phyloP scores from a whole-genome alignment of 2,329 filamentous ascomycete genomes.

The Claviceps sorghi region DNA sequence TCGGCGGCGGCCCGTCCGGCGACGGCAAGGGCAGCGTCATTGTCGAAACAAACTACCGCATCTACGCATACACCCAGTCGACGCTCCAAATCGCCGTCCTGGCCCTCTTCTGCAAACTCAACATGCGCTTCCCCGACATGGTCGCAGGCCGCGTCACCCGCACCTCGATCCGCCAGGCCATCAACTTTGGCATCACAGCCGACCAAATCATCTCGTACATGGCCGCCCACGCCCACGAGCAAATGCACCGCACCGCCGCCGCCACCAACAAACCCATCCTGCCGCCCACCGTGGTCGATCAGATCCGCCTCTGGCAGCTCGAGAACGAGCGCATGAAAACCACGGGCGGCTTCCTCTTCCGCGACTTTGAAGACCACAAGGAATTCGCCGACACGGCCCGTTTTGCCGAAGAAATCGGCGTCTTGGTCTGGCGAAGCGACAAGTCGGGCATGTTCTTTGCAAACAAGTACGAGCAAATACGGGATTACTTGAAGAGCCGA shows the following conservation, averaged over 20 bases:
- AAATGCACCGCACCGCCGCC: slow-evolving; percentile 60
- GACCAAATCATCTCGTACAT: slow-evolving; percentile 94
- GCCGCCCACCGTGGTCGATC: slow-evolving; percentile 90
- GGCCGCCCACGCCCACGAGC: slow-evolving; percentile 80
- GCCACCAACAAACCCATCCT: slow-evolving; percentile 53
- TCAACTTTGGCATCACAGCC: slow-evolving; percentile 79
- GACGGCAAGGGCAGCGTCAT: slow-evolving; percentile 71
- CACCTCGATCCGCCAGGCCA: slow-evolving; percentile 72
- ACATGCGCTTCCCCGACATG: slow-evolving; percentile 86
- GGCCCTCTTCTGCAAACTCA: slow-evolving; percentile 73
- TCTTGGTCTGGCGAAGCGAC: slow-evolving; percentile 77
- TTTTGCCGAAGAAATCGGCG: slow-evolving; percentile 82
- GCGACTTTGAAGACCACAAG: slow-evolving; percentile 60
- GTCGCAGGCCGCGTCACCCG: slow-evolving; percentile 85
- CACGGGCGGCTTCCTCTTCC: slow-evolving; percentile 72
- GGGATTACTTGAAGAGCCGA: slow-evolving; percentile 58
- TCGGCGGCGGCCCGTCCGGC: slow-evolving; percentile 19
- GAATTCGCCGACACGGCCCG: slow-evolving; percentile 58
- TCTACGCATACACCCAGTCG: slow-evolving; percentile 93
- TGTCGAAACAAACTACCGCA: slow-evolving; percentile 91
- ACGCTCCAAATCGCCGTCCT: slow-evolving; percentile 91
- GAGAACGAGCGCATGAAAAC: slow-evolving; percentile 90
- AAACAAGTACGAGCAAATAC: slow-evolving; percentile 76
- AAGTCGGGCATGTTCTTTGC: slow-evolving; percentile 77
- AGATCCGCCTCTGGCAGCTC: slow-evolving; percentile 94